Percentiles rank a stretch among this genome's conserved stretches.
phyloP scores from a whole-genome alignment of 345 rosid genomes.

The Moricandia arvensis region DNA sequence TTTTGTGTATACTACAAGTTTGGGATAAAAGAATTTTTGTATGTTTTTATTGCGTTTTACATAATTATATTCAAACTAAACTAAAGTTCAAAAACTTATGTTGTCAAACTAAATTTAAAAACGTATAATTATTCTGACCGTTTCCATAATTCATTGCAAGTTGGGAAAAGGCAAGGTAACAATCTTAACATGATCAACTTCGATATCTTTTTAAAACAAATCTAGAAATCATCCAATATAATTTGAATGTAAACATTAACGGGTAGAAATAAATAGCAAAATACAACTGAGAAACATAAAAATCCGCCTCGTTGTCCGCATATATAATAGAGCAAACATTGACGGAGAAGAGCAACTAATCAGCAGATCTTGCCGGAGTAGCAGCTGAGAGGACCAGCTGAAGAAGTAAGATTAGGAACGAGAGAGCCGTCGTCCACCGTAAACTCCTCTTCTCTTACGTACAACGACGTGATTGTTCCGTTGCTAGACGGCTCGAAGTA shows the following conservation, averaged over 20 bases:
- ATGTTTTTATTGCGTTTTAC: not conserved
- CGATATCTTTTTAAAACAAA: not conserved
- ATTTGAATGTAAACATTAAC: not conserved
- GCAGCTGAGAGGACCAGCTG: conserved; percentile 71
- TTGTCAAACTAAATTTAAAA: not conserved
- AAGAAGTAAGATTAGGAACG: conserved; percentile 60
- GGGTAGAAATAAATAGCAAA: conserved; percentile 3
- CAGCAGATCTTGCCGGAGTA: conserved; percentile 44
- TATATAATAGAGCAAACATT: not conserved
- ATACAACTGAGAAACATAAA: conserved; percentile 6
- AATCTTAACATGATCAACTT: too few relatives aligned
- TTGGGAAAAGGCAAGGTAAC: not conserved
- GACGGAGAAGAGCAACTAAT: not conserved
- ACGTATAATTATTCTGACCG: not conserved
- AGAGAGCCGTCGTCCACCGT: conserved; percentile 56
- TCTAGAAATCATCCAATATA: not conserved
- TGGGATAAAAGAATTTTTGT: conserved; percentile 13
- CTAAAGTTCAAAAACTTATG: not conserved
- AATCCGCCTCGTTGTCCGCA: too few relatives aligned
- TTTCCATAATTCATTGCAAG: not conserved
- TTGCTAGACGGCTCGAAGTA: conserved; percentile 81
- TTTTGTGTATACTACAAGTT: conserved; percentile 36
- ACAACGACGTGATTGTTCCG: conserved; percentile 58
- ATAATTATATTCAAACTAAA: not conserved
- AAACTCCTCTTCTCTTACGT: conserved; percentile 55